These are phyloP conservation scores for Monosporozyma siamensis DNA, from an alignment of 805 yeast species.

Conservation along the genomic window DNA sequence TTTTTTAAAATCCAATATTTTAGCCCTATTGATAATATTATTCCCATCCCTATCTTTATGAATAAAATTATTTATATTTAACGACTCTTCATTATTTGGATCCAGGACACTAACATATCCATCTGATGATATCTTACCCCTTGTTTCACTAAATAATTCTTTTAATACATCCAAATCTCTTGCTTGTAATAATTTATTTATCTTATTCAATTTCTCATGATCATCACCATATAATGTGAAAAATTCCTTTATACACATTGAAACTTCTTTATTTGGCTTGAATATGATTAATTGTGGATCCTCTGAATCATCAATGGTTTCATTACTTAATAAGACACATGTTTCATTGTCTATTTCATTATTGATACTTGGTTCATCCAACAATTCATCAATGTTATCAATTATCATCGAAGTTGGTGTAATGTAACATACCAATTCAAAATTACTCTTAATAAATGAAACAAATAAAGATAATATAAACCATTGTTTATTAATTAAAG, in stretches of 20 bases:
- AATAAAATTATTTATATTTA: not conserved
- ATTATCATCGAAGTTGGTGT: conserved; percentile 25
- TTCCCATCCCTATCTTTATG: not conserved
- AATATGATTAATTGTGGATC: conserved; percentile 18
- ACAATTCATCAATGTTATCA: conserved; percentile 25
- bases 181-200: conserved; percentile 10
- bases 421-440: conserved; percentile 26
- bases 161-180: conserved; percentile 19
- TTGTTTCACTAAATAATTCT: conserved; percentile 25
- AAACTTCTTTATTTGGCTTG: conserved; percentile 25
- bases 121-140: conserved; percentile 24
- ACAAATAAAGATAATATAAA: conserved; percentile 17
- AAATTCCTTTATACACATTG: conserved; percentile 27
- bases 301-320: conserved; percentile 5
- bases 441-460: conserved; percentile 12
- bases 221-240: conserved; percentile 25
- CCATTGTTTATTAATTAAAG: conserved; percentile 8
- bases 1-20: conserved; percentile 18
- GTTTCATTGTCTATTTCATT: conserved; percentile 30
- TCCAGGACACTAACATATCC: conserved; percentile 11
- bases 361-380: conserved; percentile 18
- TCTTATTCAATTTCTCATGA: conserved; percentile 9
- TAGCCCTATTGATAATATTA: conserved; percentile 4
- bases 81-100: not conserved
- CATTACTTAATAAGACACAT: conserved; percentile 27